Conservation (phyloP, 73 alveolate species). For the Loxodes magnus region DNA sequence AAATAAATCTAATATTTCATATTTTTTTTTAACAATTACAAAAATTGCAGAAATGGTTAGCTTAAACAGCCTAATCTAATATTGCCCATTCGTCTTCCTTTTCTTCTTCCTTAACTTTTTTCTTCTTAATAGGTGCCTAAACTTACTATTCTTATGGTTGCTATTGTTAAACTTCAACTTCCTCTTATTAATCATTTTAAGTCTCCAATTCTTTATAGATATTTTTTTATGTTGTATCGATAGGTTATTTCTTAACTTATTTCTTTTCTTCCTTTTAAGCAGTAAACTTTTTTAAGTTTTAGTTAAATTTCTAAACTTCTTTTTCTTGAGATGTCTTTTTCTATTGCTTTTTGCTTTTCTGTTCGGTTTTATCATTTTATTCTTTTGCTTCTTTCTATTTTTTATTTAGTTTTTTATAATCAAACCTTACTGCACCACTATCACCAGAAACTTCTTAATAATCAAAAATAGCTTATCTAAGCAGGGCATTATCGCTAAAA, state of each 20-base stretch:
- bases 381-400: constrained; percentile 17
- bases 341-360: constrained; percentile 15
- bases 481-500: constrained; percentile 52
- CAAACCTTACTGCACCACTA: constrained; percentile 50
- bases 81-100: constrained; percentile 26
- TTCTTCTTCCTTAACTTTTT: constrained; percentile 7
- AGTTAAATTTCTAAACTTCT: too few species aligned
- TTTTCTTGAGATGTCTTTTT: too few species aligned
- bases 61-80: not conserved
- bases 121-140: not conserved
- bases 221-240: too few species aligned
- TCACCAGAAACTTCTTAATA: constrained; percentile 61
- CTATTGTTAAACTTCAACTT: constrained; percentile 6
- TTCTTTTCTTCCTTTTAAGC: too few species aligned
- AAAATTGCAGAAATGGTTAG: not conserved
- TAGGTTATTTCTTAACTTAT: too few species aligned
- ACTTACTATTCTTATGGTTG: not conserved
- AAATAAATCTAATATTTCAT: not conserved
- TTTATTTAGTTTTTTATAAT: constrained; percentile 16
- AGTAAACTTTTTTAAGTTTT: too few species aligned
- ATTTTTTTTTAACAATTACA: not conserved
- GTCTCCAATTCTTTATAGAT: too few species aligned
- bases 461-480: constrained; percentile 51
- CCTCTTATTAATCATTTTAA: not conserved
- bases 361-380: constrained; percentile 10